Base-by-base conservation (phyloP, 2,329 filamentous ascomycete species). In the Endocalyx cinctus region DNA sequence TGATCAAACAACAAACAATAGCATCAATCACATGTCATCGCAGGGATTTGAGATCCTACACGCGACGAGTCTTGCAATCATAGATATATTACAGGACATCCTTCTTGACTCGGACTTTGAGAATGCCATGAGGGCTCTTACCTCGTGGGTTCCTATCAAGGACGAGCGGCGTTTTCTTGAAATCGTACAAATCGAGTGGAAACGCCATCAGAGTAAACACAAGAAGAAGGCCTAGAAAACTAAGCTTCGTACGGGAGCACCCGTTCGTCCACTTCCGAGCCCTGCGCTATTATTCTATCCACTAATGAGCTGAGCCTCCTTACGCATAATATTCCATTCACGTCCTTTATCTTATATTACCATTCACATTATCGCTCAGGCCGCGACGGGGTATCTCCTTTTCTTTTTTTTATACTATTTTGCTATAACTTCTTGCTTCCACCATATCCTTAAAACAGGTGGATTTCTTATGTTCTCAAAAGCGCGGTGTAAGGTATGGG, bases 41-140 rank as follows among this genome's bases (percentile, higher is more conserved):
- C 74, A 47, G 73, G 84, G 87, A 33, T 72, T 97, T 22, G 88
- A 94, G 51, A 74, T 97, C 22, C 67, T 98, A 31, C 92, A 98
- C 60, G 90, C 92, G 10, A 84, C 88, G 5, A 85, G 84, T 41
- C 85, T 89, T 4, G 90, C 92, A 2, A 72, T 98, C 17, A 89
- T 97, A 29, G 87, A 95, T 57, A 89, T 87, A 13, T 85, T 92
- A 46, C 74, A 87, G 23, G 87, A 95, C 42, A 87, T 94, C 32
- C 70, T 98, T 19, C 69, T 96, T 5, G 88, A 94, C 51, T 87
- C 86, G 13, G 92, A 98, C 57, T 98, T 97, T 59, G 92, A 98
- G 59, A 94, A 94, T 52, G 85, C 85, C 29, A 98, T 98, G 92
- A 97, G 96, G 66, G 84, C 89, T 6, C 69, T 98, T 42, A 97